A percentile compares a stretch with the other conserved stretches of the same genome.
phyloP scores from a whole-genome alignment of 164 flowering plant genomes.

The Sedum album region DNA sequence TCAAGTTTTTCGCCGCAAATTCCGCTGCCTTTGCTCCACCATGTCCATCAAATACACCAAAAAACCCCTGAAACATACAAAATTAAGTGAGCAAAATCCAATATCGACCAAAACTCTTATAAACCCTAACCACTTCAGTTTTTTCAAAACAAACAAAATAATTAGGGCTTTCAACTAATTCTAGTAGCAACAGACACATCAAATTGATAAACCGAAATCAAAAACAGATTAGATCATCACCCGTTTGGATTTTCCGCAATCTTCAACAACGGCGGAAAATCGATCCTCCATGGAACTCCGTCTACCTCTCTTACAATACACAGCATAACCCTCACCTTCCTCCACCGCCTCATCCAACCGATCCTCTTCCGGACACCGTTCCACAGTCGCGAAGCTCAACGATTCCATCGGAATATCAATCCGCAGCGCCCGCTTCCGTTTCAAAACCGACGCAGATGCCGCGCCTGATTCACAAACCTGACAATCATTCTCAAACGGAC shows the following conservation, averaged over 20 bases:
- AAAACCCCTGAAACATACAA: slow-evolving; percentile 5
- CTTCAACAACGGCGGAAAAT: slow-evolving; percentile 28
- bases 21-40: slow-evolving; percentile 43
- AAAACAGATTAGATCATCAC: slow-evolving; percentile 13
- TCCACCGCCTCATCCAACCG: slow-evolving; percentile 29
- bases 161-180: too few species aligned
- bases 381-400: slow-evolving; percentile 9
- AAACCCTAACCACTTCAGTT: too few species aligned
- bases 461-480: background rate
- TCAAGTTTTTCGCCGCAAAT: slow-evolving; percentile 41
- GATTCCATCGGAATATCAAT: slow-evolving; percentile 27
- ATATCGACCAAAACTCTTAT: background rate
- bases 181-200: background rate
- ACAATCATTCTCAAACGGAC: slow-evolving; percentile 3
- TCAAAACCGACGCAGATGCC: slow-evolving; percentile 17
- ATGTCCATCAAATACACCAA: slow-evolving; percentile 15
- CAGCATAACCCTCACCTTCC: slow-evolving; percentile 38
- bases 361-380: slow-evolving; percentile 3
- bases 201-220: background rate
- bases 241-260: slow-evolving; percentile 30
- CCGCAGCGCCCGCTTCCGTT: slow-evolving; percentile 50
- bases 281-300: slow-evolving; percentile 49
- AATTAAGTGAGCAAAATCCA: background rate
- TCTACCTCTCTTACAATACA: slow-evolving; percentile 45
- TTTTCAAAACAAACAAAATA: too few species aligned